Evolutionary conservation across 257 asterid genomes (phyloP).

Genomic region (Solanum medicagineum): DNA sequence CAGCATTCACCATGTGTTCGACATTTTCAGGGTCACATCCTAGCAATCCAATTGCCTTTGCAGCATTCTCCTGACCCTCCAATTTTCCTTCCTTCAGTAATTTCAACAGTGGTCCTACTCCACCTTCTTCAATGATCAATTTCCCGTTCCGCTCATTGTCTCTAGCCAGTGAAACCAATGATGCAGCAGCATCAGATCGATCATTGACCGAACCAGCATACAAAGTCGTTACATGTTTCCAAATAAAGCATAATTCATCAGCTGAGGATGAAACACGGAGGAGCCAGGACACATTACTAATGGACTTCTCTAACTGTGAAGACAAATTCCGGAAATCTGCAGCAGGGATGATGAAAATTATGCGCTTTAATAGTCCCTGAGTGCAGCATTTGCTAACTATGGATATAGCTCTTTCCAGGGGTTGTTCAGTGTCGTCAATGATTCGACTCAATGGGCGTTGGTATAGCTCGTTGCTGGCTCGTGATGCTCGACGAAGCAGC

Average conservation of each 20-base stretch:
- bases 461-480: constrained; percentile 31
- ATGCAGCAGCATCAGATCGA: constrained; percentile 28
- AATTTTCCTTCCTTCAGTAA: constrained; percentile 23
- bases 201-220: constrained; percentile 19
- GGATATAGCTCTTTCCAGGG: constrained; percentile 12
- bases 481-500: constrained; percentile 34
- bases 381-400: constrained; percentile 13
- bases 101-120: constrained; percentile 22
- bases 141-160: constrained; percentile 25
- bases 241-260: constrained; percentile 9
- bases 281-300: constrained; percentile 26
- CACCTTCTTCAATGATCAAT: constrained; percentile 37
- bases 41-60: constrained; percentile 30
- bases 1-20: constrained; percentile 12
- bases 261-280: constrained; percentile 20
- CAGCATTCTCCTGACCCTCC: constrained; percentile 43
- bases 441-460: constrained; percentile 35
- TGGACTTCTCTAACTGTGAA: constrained; percentile 20
- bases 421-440: constrained; percentile 19
- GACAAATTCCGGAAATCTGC: constrained; percentile 17
- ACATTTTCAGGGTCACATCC: constrained; percentile 27
- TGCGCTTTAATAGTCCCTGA: constrained; percentile 17
- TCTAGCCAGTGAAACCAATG: constrained; percentile 20
- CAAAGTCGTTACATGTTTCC: constrained; percentile 26
- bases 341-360: constrained; percentile 17